A percentile compares a stretch with the other conserved stretches of the same genome.
Evolutionary conservation across 2,329 filamentous ascomycete species (phyloP).

Genomic region (Hirsutella thompsonii): DNA sequence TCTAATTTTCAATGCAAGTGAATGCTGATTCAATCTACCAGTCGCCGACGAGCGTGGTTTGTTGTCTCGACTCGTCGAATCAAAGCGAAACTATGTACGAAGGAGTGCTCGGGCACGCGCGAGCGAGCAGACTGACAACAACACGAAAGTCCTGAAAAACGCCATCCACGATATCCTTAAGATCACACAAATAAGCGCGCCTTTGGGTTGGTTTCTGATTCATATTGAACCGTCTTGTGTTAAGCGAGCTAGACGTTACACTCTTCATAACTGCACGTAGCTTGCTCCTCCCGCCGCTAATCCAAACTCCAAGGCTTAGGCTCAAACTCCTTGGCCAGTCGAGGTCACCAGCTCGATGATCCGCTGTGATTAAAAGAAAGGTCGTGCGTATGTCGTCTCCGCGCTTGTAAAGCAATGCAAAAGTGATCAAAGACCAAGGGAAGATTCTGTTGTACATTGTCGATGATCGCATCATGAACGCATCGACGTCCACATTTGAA

Average conservation of each 20-base stretch:
- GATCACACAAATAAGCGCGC: too few species aligned
- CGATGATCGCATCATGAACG: conserved; percentile 2
- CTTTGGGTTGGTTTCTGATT: too few species aligned
- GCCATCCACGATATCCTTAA: too few species aligned
- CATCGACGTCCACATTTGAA: too few species aligned
- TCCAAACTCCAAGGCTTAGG: conserved; percentile 11
- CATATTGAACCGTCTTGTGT: not conserved
- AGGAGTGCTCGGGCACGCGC: too few species aligned
- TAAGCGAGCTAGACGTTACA: conserved; percentile 1
- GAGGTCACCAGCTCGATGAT: conserved; percentile 5
- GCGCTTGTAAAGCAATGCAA: not conserved
- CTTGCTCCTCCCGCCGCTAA: conserved; percentile 7
- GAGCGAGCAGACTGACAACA: too few species aligned
- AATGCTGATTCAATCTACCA: too few species aligned
- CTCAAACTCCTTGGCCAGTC: conserved; percentile 4
- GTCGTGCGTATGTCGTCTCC: not conserved
- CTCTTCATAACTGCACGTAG: conserved; percentile 8
- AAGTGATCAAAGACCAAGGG: conserved; percentile 1
- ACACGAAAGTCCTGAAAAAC: too few species aligned
- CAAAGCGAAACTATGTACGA: too few species aligned
- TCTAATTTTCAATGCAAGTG: too few species aligned
- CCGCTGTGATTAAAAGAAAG: conserved; percentile 5
- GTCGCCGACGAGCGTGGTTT: too few species aligned
- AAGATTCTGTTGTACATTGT: not conserved
- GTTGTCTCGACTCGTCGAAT: too few species aligned